Conservation (phyloP, 768 basidiomycete genomes). For the Boletales sp. region DNA sequence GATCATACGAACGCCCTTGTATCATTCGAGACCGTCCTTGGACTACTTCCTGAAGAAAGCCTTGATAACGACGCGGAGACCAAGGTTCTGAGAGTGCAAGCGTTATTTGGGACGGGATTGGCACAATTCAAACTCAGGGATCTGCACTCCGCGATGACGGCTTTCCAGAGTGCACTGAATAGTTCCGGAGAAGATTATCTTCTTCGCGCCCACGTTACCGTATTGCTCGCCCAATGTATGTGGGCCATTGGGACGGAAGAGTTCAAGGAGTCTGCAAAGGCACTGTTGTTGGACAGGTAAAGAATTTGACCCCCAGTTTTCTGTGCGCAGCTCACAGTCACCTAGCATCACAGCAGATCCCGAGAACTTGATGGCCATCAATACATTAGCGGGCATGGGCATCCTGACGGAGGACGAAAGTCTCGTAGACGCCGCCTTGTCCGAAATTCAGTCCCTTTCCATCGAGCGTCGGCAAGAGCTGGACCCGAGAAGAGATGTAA, state of each 20-base stretch:
- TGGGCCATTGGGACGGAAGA: conserved; percentile 82
- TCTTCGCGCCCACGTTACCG: conserved; percentile 64
- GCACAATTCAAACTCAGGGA: conserved; percentile 65
- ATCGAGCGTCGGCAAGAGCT: conserved; percentile 59
- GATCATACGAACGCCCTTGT: conserved; percentile 61
- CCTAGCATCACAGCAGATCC: conserved; percentile 72
- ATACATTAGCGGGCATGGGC: conserved; percentile 85
- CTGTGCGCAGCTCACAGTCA: conserved; percentile 12
- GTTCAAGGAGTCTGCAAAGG: conserved; percentile 71
- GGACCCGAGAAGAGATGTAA: conserved; percentile 68
- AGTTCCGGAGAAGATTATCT: conserved; percentile 45
- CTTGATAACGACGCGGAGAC: conserved; percentile 32
- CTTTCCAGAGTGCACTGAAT: conserved; percentile 65
- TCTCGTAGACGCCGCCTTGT: conserved; percentile 81
- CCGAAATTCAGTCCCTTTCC: conserved; percentile 72
- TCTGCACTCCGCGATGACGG: conserved; percentile 55
- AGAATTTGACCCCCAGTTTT: conserved; percentile 16
- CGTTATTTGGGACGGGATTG: conserved; percentile 68
- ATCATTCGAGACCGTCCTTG: conserved; percentile 69
- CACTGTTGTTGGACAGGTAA: conserved; percentile 79
- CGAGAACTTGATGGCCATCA: conserved; percentile 78
- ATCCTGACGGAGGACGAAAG: conserved; percentile 74
- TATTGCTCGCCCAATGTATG: conserved; percentile 80
- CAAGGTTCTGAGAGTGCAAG: conserved; percentile 52
- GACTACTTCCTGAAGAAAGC: conserved; percentile 56